Evolutionary conservation across 352 stramenopile genomes (phyloP), one percentile per base, ranked within the genome.

Genomic region (Phytophthora hybrid): DNA sequence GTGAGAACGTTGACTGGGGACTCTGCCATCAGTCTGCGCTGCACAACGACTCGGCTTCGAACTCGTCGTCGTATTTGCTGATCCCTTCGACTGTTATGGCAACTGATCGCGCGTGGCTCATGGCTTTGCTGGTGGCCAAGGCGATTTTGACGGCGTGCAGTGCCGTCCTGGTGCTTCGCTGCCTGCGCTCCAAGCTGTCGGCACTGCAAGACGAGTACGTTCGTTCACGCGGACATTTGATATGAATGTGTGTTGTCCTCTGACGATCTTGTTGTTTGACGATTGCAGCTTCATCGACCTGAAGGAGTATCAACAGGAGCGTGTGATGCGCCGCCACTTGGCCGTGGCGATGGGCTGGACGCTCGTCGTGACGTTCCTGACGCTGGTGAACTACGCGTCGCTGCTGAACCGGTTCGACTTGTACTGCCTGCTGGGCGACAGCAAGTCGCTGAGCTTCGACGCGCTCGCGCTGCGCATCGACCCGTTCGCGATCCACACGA

Each of bases 171-270:
- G 77, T 70, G 0, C 72, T 73, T 32, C 82, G 79, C 7, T 77
- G 88, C n/a, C 63, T 90, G 19, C 64, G 84, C 16, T 87, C 74
- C 19, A 93, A 90, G 66, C 52, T 93, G 51, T 80, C 73, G 37
- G 83, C 85, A 16, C 71, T 93, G 13, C 80, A 90, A 67, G 85
- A 93, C 73, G 86, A 93, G 81, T 92, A 78, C 54, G 82, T 14
- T 14, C 54, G 82, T 14, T 14, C 34, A 44, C 8, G 1, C 23
- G 13, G 2, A 14, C 13, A 44, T 44, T 44, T 31, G 26, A 31
- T 31, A 31, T 31, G 26, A 31, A 26, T 26, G 26, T 31, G 26
- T 31, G 2, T 39, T 49, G 41, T n/a, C 14, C 18, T 49, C 44
- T 51, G n/a, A 52, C 44, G 13, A n/a, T 51, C 62, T 63, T 7